Evolutionary conservation across 164 flowering plant species (phyloP), one percentile per base, ranked within the genome.

Genomic region (Piper betle): DNA sequence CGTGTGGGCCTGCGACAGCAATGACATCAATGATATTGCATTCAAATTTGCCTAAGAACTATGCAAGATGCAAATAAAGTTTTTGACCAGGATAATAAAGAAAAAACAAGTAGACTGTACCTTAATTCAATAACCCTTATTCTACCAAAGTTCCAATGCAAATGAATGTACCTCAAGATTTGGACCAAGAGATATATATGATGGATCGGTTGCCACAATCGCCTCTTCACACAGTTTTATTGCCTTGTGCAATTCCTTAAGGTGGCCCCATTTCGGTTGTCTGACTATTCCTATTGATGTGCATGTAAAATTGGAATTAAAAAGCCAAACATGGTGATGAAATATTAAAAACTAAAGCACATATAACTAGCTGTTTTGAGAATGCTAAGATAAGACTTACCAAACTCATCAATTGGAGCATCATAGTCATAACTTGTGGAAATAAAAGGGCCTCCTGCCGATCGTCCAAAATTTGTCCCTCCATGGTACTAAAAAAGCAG

Each of bases 121-220:
- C 25, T 17, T 55, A 25, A 25, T 6, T 20, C 38, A 16, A 55
- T 10, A 55, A 55, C 33, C 33, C 10, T 12, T 55, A 11, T 6
- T 37, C 20, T 4, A 8, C 18, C 37, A 19, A 19, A 37, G 18
- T 37, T 37, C 39, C 50, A 46, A 46, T 46, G 48, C 1, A 20
- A 7, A 41, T 15, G 12, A 13, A 61, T 53, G 39, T 78, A 90
- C 99, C 96, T 90, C 97, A 58, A 88, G 68, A 71, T 83, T 93
- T 64, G 73, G 55, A 62, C 95, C 96, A 48, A 78, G 86, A 69
- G 91, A 78, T 59, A 82, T 67, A 53, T 39, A 71, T 64, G 77
- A 66, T 54, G 99, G 97, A 71, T 88, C 91, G 67, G 90, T 77
- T 19, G 87, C 88, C 39, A 86, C 64, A 61, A 93, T 37, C 67